Evolutionary conservation across 306 rosid genomes (phyloP).

Genomic region (Hylodesmum podocarpum): DNA sequence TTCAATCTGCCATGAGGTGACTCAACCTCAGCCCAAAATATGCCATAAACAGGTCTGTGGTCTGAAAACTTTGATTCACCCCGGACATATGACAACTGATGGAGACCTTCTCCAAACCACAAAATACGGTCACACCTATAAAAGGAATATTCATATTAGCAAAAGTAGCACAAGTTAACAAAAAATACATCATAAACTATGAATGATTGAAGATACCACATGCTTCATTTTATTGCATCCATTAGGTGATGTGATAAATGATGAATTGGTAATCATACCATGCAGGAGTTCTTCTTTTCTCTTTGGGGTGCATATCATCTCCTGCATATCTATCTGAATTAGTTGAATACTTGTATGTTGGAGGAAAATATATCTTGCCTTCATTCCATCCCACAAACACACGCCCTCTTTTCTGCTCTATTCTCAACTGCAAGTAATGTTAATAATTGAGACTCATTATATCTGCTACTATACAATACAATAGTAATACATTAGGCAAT

Average conservation of each 20-base stretch:
- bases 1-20: conserved; percentile 73
- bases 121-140: conserved; percentile 95
- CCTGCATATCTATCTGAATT: conserved; percentile 97
- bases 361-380: conserved; percentile 97
- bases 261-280: conserved; percentile 56
- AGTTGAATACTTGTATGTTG: conserved; percentile 96
- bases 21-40: conserved; percentile 97
- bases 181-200: background rate
- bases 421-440: conserved; percentile 67
- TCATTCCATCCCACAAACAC: conserved; percentile 92
- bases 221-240: conserved; percentile 1
- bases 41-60: conserved; percentile 92
- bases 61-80: conserved; percentile 96
- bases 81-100: conserved; percentile 87
- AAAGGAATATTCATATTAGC: conserved; percentile 25
- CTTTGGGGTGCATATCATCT: conserved; percentile 91
- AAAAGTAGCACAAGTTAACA: background rate
- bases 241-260: conserved; percentile 12
- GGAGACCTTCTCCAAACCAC: conserved; percentile 98
- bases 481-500: background rate
- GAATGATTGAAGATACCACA: background rate
- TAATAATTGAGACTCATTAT: conserved; percentile 15
- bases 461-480: background rate
- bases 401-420: conserved; percentile 91
- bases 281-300: conserved; percentile 97